Base-by-base conservation (phyloP, 768 basidiomycete species). In the Boletus vermiculosoides region DNA sequence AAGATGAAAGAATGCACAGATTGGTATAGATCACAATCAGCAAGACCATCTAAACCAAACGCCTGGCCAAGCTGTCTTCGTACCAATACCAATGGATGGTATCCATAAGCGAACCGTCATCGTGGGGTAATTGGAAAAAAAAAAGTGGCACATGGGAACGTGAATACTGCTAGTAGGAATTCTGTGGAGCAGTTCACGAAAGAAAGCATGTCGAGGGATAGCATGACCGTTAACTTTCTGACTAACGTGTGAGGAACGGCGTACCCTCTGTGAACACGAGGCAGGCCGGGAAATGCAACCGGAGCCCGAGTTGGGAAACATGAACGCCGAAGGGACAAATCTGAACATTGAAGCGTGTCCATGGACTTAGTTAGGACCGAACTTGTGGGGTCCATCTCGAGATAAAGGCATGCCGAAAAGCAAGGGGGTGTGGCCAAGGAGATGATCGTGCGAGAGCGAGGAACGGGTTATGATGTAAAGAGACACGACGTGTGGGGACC, bases 391-490 rank as follows among this genome's bases (percentile, higher is more conserved):
- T 56, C 54, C 48, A 33, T 31, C 39, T 52, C 28, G 36, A 50
- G 52, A 61, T 42, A 63, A 56, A 52, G 45, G 52, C 47, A 25
- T 50, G 39, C 53, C 44, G 45, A 55, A 44, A 49, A 51, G 50
- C 50, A 54, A 36, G 34, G 59, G 57, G 25, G 31, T 55, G 54
- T 58, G 60, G 49, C 16, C 45, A 54, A 54, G 51, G 49, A 59
- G 37, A 58, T 57, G 51, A 63, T 30, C 54, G 52, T 61, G 56
- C 55, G 56, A 58, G 57, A 47, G 47, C 18, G 57, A 67, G 41
- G 48, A 45, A 22, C 25, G 47, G 37, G 31, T 23, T 7, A 48
- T 68, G 68, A 66, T 64, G 68, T 70, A 71, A 70, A 62, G 41
- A 49, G 52, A 61, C 68, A 66, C 59, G 66, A 64, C 48, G 52